Base-by-base conservation (phyloP, 805 yeast species). In the Wickerhamomyces mucosus region DNA sequence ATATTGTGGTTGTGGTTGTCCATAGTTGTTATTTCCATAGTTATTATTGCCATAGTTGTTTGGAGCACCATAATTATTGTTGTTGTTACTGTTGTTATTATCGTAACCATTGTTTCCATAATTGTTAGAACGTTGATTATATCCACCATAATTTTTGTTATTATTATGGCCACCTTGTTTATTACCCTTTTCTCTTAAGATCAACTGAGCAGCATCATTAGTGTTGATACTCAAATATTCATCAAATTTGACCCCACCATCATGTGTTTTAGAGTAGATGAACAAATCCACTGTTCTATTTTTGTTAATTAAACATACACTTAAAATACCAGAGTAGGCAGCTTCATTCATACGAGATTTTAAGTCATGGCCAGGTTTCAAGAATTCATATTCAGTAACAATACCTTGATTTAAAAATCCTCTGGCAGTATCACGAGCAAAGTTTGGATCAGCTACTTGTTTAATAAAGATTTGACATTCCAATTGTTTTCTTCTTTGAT, bases 211-310 rank as follows among this genome's bases (percentile, higher is more conserved):
- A 1, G 88, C 88, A 27, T 72, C 78, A 23, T 72, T 72, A 8
- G 75, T 59, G 4, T 76, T 74, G n/a, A 85, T 64, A 28, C 72
- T 69, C 4, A 78, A 67, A 48, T 85, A 86, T 48, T 86, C 95
- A 46, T 85, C 95, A 52, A 80, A 88, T 41, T 75, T 75, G 8
- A 83, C 72, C 12, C 82, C 82, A 7, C 86, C 88, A 45, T 75
- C 78, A 0, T 71, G 55, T 1, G 79, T 69, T 25, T 65, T 67
- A 46, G 81, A 81, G 51, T 80, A 88, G 2, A 80, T 69, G 52
- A 79, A 88, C 11, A 83, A 59, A 46, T 82, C 85, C 15, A 85
- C 67, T 27, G 61, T 61, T 26, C 62, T 52, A n/a, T 61, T 53
- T 22, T 65, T 67, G 37, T 74, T 73, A 14, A 85, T 65, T 7